Conservation (phyloP, 768 basidiomycete species). For the Strobilomyces confusus region DNA sequence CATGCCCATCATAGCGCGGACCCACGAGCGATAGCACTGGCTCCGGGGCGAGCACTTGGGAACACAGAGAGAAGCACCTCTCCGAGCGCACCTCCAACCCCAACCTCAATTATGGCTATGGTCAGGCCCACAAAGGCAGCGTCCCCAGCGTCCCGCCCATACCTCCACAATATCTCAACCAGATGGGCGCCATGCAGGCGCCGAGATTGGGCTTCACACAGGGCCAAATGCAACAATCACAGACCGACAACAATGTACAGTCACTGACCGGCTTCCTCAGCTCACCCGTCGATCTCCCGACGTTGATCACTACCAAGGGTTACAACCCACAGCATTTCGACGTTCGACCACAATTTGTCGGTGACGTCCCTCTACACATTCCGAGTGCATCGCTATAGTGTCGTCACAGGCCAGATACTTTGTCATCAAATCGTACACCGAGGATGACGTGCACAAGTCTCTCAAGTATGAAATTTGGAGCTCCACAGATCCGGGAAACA, state of each 20-base stretch:
- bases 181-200: conserved; percentile 36
- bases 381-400: background rate
- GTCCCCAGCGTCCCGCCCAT: conserved; percentile 71
- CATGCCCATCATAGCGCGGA: conserved; percentile 36
- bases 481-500: conserved; percentile 95
- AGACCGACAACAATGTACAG: conserved; percentile 32
- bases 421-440: conserved; percentile 98
- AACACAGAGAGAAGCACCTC: conserved; percentile 59
- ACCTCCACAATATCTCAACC: conserved; percentile 69
- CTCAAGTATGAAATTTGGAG: conserved; percentile 98
- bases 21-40: conserved; percentile 27
- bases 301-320: conserved; percentile 82
- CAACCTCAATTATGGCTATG: conserved; percentile 63
- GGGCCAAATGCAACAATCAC: conserved; percentile 25
- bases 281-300: conserved; percentile 80
- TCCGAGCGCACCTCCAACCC: conserved; percentile 61
- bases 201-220: conserved; percentile 39
- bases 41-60: conserved; percentile 49
- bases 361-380: conserved; percentile 26
- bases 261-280: conserved; percentile 45
- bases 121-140: conserved; percentile 31
- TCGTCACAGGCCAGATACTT: conserved; percentile 76
- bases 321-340: conserved; percentile 90
- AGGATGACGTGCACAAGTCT: conserved; percentile 98
- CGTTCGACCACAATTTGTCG: conserved; percentile 68